Evolutionary conservation across 345 rosid species (phyloP).

Genomic region (Trapa bicornis): DNA sequence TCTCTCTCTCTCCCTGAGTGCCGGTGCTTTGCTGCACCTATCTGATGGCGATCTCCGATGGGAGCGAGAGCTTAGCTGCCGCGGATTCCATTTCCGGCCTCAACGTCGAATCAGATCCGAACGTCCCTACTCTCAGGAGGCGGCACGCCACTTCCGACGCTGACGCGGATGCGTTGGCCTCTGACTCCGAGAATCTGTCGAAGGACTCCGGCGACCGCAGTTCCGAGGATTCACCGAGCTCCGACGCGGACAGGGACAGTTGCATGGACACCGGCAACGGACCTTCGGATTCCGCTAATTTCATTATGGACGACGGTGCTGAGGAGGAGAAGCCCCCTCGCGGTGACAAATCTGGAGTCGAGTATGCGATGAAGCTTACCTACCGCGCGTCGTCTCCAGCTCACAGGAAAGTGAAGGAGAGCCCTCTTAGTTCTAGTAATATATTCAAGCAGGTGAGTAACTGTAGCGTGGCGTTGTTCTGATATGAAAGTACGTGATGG

Average conservation of each 20-base stretch:
- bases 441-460: constrained; percentile 65
- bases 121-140: constrained; percentile 29
- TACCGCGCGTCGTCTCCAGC: constrained; percentile 76
- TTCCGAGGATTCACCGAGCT: constrained; percentile 8
- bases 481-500: neutral
- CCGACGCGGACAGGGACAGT: constrained; percentile 18
- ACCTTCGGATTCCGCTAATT: constrained; percentile 19
- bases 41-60: constrained; percentile 28
- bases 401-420: constrained; percentile 55
- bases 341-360: constrained; percentile 18
- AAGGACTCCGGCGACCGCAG: constrained; percentile 7
- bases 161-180: neutral
- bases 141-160: constrained; percentile 8
- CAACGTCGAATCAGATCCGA: constrained; percentile 31
- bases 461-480: neutral
- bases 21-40: neutral
- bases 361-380: constrained; percentile 27
- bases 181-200: constrained; percentile 6
- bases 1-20: neutral
- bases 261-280: constrained; percentile 9
- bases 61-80: constrained; percentile 17
- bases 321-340: constrained; percentile 11
- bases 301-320: constrained; percentile 7
- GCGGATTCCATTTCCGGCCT: constrained; percentile 5
- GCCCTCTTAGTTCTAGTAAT: constrained; percentile 82